A percentile compares a stretch with the other conserved stretches of the same genome.
Conservation (phyloP, 2,329 filamentous ascomycete genomes). For the Penicillium sp. region DNA sequence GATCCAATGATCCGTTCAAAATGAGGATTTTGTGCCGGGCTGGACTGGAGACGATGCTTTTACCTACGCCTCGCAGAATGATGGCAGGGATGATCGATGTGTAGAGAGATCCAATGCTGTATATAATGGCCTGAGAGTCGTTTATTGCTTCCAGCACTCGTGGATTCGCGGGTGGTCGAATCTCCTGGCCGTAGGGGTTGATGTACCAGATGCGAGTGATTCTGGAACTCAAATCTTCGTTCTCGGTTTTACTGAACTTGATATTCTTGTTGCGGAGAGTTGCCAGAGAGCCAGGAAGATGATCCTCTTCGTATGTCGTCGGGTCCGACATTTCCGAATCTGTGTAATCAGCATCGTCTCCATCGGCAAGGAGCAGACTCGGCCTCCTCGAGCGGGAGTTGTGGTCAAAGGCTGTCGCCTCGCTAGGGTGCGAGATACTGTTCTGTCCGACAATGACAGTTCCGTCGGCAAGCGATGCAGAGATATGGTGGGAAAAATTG, state of each 20-base stretch:
- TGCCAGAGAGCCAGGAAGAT: conserved; percentile 65
- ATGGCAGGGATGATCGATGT: conserved; percentile 83
- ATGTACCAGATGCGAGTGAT: conserved; percentile 94
- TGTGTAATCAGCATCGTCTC: conserved; percentile 30
- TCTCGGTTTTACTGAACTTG: conserved; percentile 72
- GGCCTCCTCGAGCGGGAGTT: conserved; percentile 29
- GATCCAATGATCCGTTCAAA: conserved; percentile 77
- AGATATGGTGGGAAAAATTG: conserved; percentile 94
- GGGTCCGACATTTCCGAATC: conserved; percentile 32
- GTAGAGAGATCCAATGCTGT: conserved; percentile 91
- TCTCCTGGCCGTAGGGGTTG: conserved; percentile 97
- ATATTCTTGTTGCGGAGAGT: conserved; percentile 79
- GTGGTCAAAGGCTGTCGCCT: conserved; percentile 53
- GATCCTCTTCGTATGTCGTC: conserved; percentile 44
- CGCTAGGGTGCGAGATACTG: conserved; percentile 80
- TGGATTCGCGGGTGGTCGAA: conserved; percentile 77
- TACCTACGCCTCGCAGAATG: conserved; percentile 72
- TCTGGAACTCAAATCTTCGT: conserved; percentile 73
- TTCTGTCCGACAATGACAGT: conserved; percentile 85
- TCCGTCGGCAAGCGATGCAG: conserved; percentile 73
- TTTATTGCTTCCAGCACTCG: conserved; percentile 69
- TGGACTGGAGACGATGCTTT: conserved; percentile 54
- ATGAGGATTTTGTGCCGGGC: conserved; percentile 73
- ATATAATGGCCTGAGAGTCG: conserved; percentile 68
- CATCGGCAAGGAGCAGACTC: conserved; percentile 36